Evolutionary conservation across 169 alveolate genomes (phyloP).

Genomic region (Plasmodium ovale): DNA sequence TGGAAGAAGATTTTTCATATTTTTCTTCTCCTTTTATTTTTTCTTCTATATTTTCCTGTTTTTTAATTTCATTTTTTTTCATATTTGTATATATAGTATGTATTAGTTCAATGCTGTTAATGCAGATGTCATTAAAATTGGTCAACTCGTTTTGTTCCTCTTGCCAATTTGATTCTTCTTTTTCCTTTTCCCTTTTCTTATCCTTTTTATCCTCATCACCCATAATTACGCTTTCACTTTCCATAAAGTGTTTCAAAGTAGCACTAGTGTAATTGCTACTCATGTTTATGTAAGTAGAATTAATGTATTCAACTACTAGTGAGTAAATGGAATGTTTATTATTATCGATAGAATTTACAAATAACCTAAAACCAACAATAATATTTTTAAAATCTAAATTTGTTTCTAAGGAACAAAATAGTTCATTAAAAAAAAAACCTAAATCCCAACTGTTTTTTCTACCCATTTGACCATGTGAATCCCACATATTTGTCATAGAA

Average conservation of each 20-base stretch:
- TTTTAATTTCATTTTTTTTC: slow-evolving; percentile 48
- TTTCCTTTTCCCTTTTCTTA: not conserved
- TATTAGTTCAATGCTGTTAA: slow-evolving; percentile 62
- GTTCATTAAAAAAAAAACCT: slow-evolving; percentile 39
- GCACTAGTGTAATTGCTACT: slow-evolving; percentile 36
- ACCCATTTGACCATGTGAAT: not conserved
- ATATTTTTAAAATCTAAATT: slow-evolving; percentile 70
- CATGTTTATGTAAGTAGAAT: slow-evolving; percentile 34
- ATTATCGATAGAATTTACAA: slow-evolving; percentile 45
- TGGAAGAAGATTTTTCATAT: slow-evolving; percentile 56
- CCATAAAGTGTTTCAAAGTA: slow-evolving; percentile 68
- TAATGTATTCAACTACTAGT: slow-evolving; percentile 50
- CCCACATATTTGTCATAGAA: not conserved
- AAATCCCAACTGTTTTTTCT: slow-evolving; percentile 63
- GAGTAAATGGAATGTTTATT: slow-evolving; percentile 52
- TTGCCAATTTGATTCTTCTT: not conserved
- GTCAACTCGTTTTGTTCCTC: slow-evolving; percentile 10
- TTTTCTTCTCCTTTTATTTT: not conserved
- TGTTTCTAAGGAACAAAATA: slow-evolving; percentile 30
- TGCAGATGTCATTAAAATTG: slow-evolving; percentile 32
- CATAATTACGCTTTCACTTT: slow-evolving; percentile 15
- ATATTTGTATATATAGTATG: slow-evolving; percentile 56
- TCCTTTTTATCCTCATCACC: slow-evolving; percentile 6
- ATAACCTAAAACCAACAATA: slow-evolving; percentile 59
- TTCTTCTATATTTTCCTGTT: slow-evolving; percentile 18